Base-by-base conservation (phyloP, 306 rosid species). In the Vigna hirtella region DNA sequence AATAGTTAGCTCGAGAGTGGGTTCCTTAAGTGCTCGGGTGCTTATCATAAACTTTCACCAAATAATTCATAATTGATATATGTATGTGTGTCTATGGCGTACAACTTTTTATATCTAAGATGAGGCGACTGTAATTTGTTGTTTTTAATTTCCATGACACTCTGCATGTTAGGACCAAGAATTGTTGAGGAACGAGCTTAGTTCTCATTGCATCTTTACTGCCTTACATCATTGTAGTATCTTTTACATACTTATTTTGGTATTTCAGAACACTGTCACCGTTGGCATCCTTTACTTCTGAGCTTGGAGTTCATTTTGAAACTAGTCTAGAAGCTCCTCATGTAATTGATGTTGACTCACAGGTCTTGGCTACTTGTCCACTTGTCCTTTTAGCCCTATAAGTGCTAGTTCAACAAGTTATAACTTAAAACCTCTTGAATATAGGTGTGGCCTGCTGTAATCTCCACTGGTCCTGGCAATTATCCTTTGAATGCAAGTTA, bases 261-360 rank as follows among this genome's bases (percentile, higher is more conserved):
- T 80, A 59, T 74, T 79, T 79, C 68, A 94, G 98, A 87, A 94
- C 98, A 20, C 83, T 94, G 85, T 94, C 98, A 64, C 98, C 98
- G 55, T 83, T 94, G 97, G 66, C 74, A 81, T 90, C 97, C 45
- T 94, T 94, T 83, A 87, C 98, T 81, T 92, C 97, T 43, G 98
- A 94, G 87, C 98, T 94, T 58, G 98, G 97, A 77, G 86, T 88
- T 83, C 90, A 87, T 78, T 94, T 94, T 82, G 97, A 88, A 82
- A 89, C 91, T 82, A 84, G 85, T 83, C 90, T 94, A 53, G 97
- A 94, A 88, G 97, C 98, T 80, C 95, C 98, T 48, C 98, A 94
- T 81, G 97, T 94, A 45, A 88, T 94, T 87, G 95, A 89, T 84
- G 83, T 88, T 84, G 89, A 89, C 65, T 84, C 97, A 50, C 98